Conservation (phyloP, 371 early-diverging fungal species). For the Vavraia culicis region DNA sequence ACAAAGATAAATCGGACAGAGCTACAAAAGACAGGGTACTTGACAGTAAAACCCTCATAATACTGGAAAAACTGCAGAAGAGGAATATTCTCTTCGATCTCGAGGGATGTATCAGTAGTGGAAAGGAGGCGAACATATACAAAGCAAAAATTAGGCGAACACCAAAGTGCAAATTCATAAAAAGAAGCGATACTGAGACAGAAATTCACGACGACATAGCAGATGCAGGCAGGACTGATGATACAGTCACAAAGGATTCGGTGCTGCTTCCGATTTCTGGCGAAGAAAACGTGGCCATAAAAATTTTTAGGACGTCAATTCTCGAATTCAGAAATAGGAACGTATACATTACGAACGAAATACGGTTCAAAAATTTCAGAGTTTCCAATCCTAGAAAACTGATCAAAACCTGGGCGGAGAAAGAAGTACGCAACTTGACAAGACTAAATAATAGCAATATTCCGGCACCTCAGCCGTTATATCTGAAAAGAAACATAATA, state of each 20-base stretch:
- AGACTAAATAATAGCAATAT: conserved; percentile 66
- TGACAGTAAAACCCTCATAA: conserved; percentile 81
- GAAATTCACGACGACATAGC: conserved; percentile 46
- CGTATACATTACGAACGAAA: conserved; percentile 85
- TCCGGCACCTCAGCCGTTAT: conserved; percentile 71
- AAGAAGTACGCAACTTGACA: conserved; percentile 92
- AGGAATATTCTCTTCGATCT: conserved; percentile 65
- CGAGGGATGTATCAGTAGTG: conserved; percentile 84
- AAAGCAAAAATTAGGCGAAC: conserved; percentile 16
- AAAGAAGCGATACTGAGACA: conserved; percentile 3
- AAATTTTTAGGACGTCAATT: conserved; percentile 94
- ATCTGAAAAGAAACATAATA: conserved; percentile 75
- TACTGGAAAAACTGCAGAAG: conserved; percentile 76
- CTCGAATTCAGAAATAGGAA: conserved; percentile 90
- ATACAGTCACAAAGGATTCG: not conserved
- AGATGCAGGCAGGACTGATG: no score
- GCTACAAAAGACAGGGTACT: conserved; percentile 88
- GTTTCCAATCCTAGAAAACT: conserved; percentile 85
- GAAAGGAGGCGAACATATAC: conserved; percentile 57
- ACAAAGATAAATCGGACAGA: conserved; percentile 68
- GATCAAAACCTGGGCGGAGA: conserved; percentile 98
- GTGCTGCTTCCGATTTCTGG: not conserved
- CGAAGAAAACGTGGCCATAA: conserved; percentile 76
- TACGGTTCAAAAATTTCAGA: conserved; percentile 80
- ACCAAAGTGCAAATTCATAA: conserved; percentile 34